Conservation (phyloP, 1,284 basidiomycete species). For the Microbotryum intermedium region DNA sequence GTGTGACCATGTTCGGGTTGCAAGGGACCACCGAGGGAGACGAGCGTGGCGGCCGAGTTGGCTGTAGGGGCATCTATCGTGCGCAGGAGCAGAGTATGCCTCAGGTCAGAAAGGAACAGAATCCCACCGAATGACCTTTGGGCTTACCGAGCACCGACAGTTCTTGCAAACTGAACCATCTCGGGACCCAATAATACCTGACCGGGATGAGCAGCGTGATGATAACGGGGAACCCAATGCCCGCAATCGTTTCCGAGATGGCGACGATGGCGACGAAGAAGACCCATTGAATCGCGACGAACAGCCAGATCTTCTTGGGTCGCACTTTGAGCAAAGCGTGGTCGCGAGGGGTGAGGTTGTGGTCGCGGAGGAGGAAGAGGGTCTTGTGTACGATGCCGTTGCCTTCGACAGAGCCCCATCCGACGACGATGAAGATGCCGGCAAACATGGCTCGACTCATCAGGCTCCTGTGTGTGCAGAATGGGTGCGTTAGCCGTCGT, state of each 20-base stretch:
- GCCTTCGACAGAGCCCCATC: constrained; percentile 45
- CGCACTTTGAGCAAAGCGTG: constrained; percentile 69
- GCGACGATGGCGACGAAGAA: constrained; percentile 86
- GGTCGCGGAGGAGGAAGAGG: constrained; percentile 72
- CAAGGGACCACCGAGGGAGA: constrained; percentile 31
- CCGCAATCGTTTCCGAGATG: constrained; percentile 72
- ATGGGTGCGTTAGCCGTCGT: background rate
- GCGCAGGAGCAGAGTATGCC: background rate
- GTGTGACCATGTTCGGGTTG: constrained; percentile 18
- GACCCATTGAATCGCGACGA: constrained; percentile 67
- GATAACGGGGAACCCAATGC: constrained; percentile 33
- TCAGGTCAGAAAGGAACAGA: background rate
- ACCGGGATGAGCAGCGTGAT: constrained; percentile 82
- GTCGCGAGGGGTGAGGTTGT: constrained; percentile 50
- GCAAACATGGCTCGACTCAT: constrained; percentile 38
- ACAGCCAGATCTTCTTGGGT: constrained; percentile 66
- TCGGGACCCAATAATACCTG: constrained; percentile 63
- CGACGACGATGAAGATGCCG: constrained; percentile 28
- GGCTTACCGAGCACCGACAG: constrained; percentile 57
- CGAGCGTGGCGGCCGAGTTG: constrained; percentile 32
- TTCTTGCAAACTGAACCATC: constrained; percentile 69
- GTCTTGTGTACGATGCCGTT: constrained; percentile 81
- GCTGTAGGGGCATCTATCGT: constrained; percentile 29
- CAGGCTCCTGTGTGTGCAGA: constrained; percentile 48
- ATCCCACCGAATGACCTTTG: too few relatives aligned